Conservation (phyloP, 495 filamentous ascomycete species). For the Evansstolkia leycettana region DNA sequence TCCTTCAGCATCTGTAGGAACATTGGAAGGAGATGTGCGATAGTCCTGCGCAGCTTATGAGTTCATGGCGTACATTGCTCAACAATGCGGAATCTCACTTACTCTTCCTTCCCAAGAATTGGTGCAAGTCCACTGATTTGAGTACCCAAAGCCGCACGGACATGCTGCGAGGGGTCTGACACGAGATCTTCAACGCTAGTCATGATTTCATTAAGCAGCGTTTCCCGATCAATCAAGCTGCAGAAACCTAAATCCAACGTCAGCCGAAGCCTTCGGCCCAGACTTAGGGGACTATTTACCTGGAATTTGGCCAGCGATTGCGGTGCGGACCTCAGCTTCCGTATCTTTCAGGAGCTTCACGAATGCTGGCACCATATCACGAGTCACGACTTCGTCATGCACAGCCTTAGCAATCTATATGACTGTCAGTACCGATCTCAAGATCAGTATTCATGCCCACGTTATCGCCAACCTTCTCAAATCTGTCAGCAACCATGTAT, state of each 20-base stretch:
- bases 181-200: slow-evolving; percentile 90
- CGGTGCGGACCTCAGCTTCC: slow-evolving; percentile 94
- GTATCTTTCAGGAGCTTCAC: slow-evolving; percentile 95
- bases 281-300: slow-evolving; percentile 33
- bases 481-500: slow-evolving; percentile 98
- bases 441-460: slow-evolving; percentile 2
- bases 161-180: slow-evolving; percentile 91
- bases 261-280: slow-evolving; percentile 4
- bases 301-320: slow-evolving; percentile 94
- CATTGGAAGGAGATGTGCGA: slow-evolving; percentile 94
- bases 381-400: slow-evolving; percentile 86
- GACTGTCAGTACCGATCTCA: slow-evolving; percentile 6
- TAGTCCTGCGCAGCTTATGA: slow-evolving; percentile 52
- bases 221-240: slow-evolving; percentile 69
- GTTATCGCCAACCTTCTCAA: slow-evolving; percentile 68
- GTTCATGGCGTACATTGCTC: background rate
- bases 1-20: slow-evolving; percentile 99
- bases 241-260: slow-evolving; percentile 62
- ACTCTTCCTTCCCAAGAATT: slow-evolving; percentile 97
- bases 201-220: slow-evolving; percentile 94
- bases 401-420: slow-evolving; percentile 89
- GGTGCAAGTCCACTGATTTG: slow-evolving; percentile 96
- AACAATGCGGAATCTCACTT: slow-evolving; percentile 20
- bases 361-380: slow-evolving; percentile 92
- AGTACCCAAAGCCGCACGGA: slow-evolving; percentile 86